phyloP scores from a whole-genome alignment of 2,329 filamentous ascomycete species.

The Beauveria sp. region DNA sequence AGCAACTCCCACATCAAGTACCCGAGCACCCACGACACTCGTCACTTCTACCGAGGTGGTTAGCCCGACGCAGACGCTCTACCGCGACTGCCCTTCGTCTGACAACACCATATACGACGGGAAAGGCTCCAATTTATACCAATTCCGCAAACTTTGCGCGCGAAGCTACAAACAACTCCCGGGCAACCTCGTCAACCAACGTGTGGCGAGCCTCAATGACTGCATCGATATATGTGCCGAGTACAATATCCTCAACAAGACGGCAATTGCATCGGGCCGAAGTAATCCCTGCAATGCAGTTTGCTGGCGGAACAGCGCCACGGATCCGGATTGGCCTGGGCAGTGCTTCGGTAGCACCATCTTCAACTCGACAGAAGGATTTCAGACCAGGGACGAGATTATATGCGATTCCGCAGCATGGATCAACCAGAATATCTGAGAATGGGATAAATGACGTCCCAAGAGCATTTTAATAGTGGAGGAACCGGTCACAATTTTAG shows the following conservation, averaged over 20 bases:
- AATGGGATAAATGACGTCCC: not conserved
- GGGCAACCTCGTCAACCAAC: constrained; percentile 5
- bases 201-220: constrained; percentile 10
- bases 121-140: not conserved
- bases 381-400: not conserved
- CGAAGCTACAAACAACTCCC: not conserved
- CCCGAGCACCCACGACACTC: not conserved
- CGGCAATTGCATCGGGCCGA: constrained; percentile 1
- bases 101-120: constrained; percentile 12
- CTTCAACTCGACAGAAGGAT: constrained; percentile 7
- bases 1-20: not conserved
- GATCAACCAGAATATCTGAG: constrained; percentile 8
- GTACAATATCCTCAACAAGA: constrained; percentile 12
- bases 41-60: not conserved
- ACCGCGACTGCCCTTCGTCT: constrained; percentile 13
- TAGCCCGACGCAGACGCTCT: constrained; percentile 6
- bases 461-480: not conserved
- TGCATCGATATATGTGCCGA: constrained; percentile 12
- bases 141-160: constrained; percentile 13
- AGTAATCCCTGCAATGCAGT: constrained; percentile 11
- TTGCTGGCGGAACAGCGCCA: constrained; percentile 11
- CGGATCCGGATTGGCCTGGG: constrained; percentile 7
- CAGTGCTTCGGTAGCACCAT: constrained; percentile 12
- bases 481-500: too few relatives aligned
- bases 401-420: constrained; percentile 12